Conservation (phyloP, 768 basidiomycete genomes). For the Xanthoconium purpureum region DNA sequence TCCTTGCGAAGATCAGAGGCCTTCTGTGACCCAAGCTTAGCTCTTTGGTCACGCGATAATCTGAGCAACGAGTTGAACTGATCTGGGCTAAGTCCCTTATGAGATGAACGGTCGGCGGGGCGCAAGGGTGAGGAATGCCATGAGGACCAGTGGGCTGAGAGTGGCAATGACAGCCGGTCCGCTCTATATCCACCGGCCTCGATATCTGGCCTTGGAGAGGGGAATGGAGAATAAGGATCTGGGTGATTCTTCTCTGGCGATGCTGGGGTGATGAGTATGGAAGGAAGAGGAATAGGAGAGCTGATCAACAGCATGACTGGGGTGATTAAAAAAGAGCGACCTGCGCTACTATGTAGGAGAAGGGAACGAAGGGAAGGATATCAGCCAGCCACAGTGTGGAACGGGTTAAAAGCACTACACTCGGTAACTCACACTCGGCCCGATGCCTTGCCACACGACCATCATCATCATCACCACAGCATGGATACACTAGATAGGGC, state of each 20-base stretch:
- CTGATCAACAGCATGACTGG: conserved; percentile 40
- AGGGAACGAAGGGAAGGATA: background rate
- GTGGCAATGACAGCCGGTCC: conserved; percentile 52
- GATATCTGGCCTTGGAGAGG: conserved; percentile 27
- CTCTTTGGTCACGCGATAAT: conserved; percentile 56
- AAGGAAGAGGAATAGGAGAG: conserved; percentile 46
- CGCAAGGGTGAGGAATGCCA: conserved; percentile 52
- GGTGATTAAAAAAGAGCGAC: conserved; percentile 38
- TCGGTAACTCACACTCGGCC: background rate
- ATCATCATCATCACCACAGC: conserved; percentile 4
- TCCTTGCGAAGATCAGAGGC: conserved; percentile 66
- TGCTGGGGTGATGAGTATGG: conserved; percentile 68
- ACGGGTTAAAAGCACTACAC: no score
- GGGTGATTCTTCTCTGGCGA: conserved; percentile 48
- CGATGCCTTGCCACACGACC: background rate
- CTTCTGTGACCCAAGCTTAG: conserved; percentile 43
- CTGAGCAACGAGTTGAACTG: conserved; percentile 64
- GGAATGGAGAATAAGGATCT: conserved; percentile 66
- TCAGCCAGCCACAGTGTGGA: no score
- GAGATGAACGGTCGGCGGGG: conserved; percentile 36
- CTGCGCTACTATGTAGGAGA: conserved; percentile 42
- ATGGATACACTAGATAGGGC: conserved; percentile 50
- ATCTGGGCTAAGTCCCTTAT: conserved; percentile 57
- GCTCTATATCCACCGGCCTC: conserved; percentile 56
- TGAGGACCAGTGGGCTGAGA: conserved; percentile 23